Conservation (phyloP, 345 rosid species). For the Ricinus communis region DNA sequence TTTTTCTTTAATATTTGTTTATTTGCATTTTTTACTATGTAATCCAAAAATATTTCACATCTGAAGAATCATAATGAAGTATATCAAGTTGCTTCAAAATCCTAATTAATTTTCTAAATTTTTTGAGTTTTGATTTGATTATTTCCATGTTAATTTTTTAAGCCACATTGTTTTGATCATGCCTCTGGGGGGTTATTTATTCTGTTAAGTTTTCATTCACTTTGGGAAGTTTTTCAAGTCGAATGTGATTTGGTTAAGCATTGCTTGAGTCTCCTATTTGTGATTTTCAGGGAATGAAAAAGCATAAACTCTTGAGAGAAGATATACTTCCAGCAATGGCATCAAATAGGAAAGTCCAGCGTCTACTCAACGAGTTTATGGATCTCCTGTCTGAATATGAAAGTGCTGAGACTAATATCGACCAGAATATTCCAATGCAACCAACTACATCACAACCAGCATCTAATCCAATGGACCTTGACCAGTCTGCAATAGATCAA, state of each 20-base stretch:
- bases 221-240: too few relatives aligned
- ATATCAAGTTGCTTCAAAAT: constrained; percentile 2
- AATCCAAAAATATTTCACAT: neutral
- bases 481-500: constrained; percentile 22
- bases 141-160: neutral
- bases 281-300: constrained; percentile 75
- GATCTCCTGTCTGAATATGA: constrained; percentile 91
- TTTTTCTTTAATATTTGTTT: neutral
- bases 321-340: constrained; percentile 98
- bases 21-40: neutral
- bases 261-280: neutral
- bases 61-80: neutral
- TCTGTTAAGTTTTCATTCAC: too few relatives aligned
- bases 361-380: constrained; percentile 88
- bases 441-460: constrained; percentile 22
- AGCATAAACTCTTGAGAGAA: constrained; percentile 80
- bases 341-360: constrained; percentile 93
- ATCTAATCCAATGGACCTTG: constrained; percentile 29
- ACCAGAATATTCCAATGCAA: constrained; percentile 22
- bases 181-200: too few relatives aligned
- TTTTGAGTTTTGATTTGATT: neutral
- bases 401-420: constrained; percentile 36
- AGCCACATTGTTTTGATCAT: neutral
- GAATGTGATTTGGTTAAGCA: neutral
- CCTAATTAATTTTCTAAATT: neutral